These are phyloP conservation scores for Paramarasmius palmivorus DNA, from an alignment of 1,284 basidiomycete genomes.

Conservation along the genomic window DNA sequence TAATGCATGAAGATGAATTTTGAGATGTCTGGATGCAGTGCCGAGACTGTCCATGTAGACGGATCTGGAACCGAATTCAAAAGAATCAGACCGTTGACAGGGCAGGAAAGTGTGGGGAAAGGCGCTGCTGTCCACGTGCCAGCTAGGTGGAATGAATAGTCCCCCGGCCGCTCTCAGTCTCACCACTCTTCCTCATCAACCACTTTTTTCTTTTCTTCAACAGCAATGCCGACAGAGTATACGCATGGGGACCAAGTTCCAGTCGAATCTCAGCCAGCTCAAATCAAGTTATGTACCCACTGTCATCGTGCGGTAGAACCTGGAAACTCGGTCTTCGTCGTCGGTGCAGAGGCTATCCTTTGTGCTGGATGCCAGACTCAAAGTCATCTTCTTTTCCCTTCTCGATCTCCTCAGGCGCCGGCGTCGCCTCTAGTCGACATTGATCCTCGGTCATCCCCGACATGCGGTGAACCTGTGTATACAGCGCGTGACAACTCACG, in stretches of 20 bases:
- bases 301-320: slow-evolving; percentile 41
- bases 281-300: slow-evolving; percentile 42
- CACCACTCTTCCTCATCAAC: slow-evolving; percentile 16
- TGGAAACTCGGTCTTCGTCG: slow-evolving; percentile 23
- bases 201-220: slow-evolving; percentile 6
- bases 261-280: slow-evolving; percentile 25
- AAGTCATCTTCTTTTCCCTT: slow-evolving; percentile 17
- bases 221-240: slow-evolving; percentile 41
- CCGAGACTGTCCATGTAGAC: too few species aligned
- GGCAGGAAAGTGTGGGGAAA: not conserved
- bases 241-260: slow-evolving; percentile 25
- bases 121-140: slow-evolving; percentile 4
- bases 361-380: slow-evolving; percentile 40
- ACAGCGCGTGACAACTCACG: slow-evolving; percentile 2
- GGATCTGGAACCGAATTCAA: not conserved
- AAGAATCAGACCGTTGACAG: too few species aligned
- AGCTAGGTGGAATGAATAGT: not conserved
- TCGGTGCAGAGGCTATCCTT: slow-evolving; percentile 34
- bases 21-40: too few species aligned
- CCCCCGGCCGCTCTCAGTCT: not conserved
- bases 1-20: too few species aligned
- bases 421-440: slow-evolving; percentile 27
- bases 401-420: slow-evolving; percentile 18
- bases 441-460: slow-evolving; percentile 22
- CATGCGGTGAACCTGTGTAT: slow-evolving; percentile 24